These are phyloP conservation scores for Suillus lakei DNA, from an alignment of 768 basidiomycete genomes.

Conservation along the genomic window DNA sequence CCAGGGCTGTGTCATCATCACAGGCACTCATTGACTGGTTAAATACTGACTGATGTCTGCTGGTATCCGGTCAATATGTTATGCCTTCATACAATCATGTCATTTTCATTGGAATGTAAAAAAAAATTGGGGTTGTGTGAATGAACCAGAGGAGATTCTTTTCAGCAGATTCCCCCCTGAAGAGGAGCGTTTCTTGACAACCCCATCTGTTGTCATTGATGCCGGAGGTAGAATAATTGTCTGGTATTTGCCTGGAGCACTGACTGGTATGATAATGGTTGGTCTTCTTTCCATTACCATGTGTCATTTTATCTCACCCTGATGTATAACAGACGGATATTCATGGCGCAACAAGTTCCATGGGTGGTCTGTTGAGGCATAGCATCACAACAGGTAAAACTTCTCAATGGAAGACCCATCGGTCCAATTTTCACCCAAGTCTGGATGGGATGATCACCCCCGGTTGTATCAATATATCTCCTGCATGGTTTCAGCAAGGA, in stretches of 20 bases:
- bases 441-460: background rate
- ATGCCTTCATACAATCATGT: too few relatives aligned
- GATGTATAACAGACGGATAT: background rate
- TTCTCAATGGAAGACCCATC: background rate
- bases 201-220: background rate
- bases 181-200: background rate
- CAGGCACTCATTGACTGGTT: background rate
- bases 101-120: background rate
- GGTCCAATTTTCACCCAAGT: background rate
- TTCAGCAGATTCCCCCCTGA: background rate
- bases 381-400: background rate
- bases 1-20: background rate
- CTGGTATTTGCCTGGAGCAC: slow-evolving; percentile 1
- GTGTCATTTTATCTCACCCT: background rate
- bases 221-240: background rate
- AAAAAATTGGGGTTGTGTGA: background rate
- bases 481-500: slow-evolving; percentile 4
- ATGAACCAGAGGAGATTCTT: background rate
- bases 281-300: background rate
- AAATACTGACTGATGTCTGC: background rate
- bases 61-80: background rate
- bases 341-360: background rate
- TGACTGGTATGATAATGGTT: background rate
- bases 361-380: background rate
- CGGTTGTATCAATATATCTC: background rate